phyloP scores from a whole-genome alignment of 257 asterid genomes.

The Thymus quinquecostatus region DNA sequence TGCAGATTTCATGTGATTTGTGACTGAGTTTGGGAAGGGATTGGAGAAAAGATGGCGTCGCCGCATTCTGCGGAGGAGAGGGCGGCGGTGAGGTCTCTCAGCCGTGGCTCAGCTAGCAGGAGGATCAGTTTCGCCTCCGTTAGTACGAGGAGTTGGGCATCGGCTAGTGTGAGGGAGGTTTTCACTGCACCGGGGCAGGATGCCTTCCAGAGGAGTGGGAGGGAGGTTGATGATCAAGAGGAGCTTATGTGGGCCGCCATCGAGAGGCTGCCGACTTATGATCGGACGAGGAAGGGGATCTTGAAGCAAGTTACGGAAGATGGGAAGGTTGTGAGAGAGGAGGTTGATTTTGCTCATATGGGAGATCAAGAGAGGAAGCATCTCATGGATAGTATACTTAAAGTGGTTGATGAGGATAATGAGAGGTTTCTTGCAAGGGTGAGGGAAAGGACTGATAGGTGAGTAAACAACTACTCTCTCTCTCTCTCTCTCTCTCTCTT shows the following conservation, averaged over 20 bases:
- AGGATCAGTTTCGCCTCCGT: conserved; percentile 56
- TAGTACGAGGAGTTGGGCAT: conserved; percentile 75
- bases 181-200: conserved; percentile 69
- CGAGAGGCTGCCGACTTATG: conserved; percentile 89
- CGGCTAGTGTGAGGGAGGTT: conserved; percentile 73
- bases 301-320: conserved; percentile 67
- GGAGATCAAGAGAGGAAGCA: conserved; percentile 65
- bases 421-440: conserved; percentile 81
- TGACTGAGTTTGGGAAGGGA: neutral
- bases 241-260: conserved; percentile 98
- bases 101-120: conserved; percentile 59
- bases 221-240: conserved; percentile 76
- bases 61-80: conserved; percentile 48
- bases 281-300: conserved; percentile 79
- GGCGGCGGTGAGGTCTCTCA: conserved; percentile 57
- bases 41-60: conserved; percentile 39
- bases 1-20: conserved; percentile 25
- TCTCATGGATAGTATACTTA: conserved; percentile 65
- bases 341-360: conserved; percentile 71
- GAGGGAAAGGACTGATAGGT: conserved; percentile 88
- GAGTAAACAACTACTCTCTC: conserved; percentile 15
- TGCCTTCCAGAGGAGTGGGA: conserved; percentile 63
- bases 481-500: neutral
- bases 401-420: conserved; percentile 87
- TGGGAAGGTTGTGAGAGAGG: conserved; percentile 65